Conservation (phyloP, 2,329 filamentous ascomycete species). For the Arthroderma sp. region DNA sequence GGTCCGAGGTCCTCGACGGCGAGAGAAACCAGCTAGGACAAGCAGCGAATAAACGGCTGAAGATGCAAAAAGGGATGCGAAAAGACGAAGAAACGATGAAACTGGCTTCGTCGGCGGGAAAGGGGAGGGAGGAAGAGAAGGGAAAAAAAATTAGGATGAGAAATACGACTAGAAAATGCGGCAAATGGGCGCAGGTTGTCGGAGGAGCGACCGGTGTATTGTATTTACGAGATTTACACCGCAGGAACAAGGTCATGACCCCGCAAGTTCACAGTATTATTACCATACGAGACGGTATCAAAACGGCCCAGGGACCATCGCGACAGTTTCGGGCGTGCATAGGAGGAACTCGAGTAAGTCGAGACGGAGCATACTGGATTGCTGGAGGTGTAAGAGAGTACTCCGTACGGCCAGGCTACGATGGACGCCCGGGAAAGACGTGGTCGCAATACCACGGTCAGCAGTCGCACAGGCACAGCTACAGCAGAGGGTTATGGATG, state of each 20-base stretch:
- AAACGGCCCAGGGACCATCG: not conserved
- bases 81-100: conserved; percentile 20
- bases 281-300: not conserved
- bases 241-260: not conserved
- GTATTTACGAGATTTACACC: not conserved
- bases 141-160: conserved; percentile 12
- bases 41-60: conserved; percentile 10
- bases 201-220: not conserved
- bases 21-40: not conserved
- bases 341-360: not conserved
- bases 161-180: conserved; percentile 7
- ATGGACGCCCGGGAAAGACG: not conserved
- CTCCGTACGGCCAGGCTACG: no score
- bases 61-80: conserved; percentile 2
- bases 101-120: conserved; percentile 18
- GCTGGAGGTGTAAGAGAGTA: no score
- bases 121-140: conserved; percentile 18
- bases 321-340: not conserved
- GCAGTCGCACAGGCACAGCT: not conserved
- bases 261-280: not conserved
- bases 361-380: no score
- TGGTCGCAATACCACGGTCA: not conserved
- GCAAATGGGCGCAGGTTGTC: not conserved
- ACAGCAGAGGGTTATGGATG: not conserved
- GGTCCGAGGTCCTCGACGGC: not conserved